Evolutionary conservation across 345 rosid genomes (phyloP).

Genomic region (Salix caprea): DNA sequence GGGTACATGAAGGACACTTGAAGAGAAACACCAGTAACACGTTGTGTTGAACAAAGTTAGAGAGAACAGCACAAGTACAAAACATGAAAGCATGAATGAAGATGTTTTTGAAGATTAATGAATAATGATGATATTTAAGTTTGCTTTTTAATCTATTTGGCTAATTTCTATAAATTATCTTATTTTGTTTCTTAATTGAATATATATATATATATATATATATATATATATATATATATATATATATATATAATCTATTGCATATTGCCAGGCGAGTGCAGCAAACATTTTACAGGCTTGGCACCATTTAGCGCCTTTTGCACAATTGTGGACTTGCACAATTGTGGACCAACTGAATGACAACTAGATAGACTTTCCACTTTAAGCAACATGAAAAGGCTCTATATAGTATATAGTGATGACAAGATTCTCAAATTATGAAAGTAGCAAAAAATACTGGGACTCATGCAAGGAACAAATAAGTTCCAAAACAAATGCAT

Average conservation of each 20-base stretch:
- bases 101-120: no score
- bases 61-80: no score
- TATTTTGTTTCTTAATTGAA: no score
- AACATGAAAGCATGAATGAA: no score
- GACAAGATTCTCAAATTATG: not conserved
- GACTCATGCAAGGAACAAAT: not conserved
- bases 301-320: not conserved
- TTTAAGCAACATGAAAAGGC: not conserved
- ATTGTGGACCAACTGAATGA: not conserved
- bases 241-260: not conserved
- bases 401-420: not conserved
- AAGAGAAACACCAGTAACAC: no score
- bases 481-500: not conserved
- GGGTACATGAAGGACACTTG: no score
- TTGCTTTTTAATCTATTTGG: no score
- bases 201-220: no score
- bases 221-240: no score
- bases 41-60: no score
- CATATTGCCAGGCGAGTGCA: not conserved
- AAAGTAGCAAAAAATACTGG: not conserved
- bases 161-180: no score
- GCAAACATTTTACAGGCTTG: not conserved
- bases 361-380: not conserved
- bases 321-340: not conserved
- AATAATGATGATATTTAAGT: no score